Base-by-base conservation (phyloP, 2,329 filamentous ascomycete genomes). In the Xylariales sp. region DNA sequence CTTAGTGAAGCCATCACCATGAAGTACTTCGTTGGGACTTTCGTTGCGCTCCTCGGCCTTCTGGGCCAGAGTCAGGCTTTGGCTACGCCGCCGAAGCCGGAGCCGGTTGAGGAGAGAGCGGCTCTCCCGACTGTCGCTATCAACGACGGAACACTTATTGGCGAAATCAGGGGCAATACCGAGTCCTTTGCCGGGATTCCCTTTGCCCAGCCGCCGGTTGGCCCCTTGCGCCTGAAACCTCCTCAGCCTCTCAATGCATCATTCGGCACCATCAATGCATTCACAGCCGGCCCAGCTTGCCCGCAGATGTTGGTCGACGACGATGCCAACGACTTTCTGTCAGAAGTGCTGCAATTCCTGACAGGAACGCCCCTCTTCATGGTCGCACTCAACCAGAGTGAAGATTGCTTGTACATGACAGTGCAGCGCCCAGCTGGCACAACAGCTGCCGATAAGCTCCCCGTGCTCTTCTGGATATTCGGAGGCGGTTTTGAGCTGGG, bases 131-230 rank as follows among this genome's bases (percentile, higher is more conserved):
- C n/a, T n/a, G 29, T 30, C 10, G 27, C 25, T 25, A 29, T 45
- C 31, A 12, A 24, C 11, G 29, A 18, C n/a, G 40, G 37, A 5
- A 40, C 40, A 6, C 24, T 42, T 18, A 13, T 40, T 4, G 40
- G 40, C 4, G n/a, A 27, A 10, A n/a, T 17, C 5, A 10, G 11
- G 14, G 29, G 33, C 19, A 16, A 4, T 10, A 65, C 81, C 11
- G 79, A 84, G 38, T 67, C 62, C 17, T 84, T 83, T 59, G 70
- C 70, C 43, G 78, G 75, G 11, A 81, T 85, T 40, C 81, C 81
- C 2, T 86, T 74, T 48, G 79, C 80, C 3, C 60, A 81, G 44
- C 70, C 78, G 5, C 81, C 81, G 1, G 64, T 70, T 1, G 78
- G 74, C 0, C 50, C 62, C 1, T 65, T 82, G 20, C 72, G 81